Evolutionary conservation across 2,329 filamentous ascomycete genomes (phyloP).

Genomic region (Corynespora cassiicola): DNA sequence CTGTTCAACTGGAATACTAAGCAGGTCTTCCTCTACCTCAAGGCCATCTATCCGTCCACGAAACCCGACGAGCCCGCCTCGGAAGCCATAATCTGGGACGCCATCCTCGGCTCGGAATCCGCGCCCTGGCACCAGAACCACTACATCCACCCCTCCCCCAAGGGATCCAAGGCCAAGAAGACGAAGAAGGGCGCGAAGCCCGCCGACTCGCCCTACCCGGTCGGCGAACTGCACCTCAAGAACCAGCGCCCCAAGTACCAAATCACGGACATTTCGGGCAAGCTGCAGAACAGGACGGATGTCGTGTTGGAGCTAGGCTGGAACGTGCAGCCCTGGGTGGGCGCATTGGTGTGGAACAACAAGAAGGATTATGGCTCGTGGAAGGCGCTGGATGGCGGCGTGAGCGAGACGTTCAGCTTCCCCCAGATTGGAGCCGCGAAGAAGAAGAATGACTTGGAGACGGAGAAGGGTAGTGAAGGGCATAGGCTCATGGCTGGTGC

Average conservation of each 20-base stretch:
- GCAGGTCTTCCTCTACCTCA: conserved; percentile 95
- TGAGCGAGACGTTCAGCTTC: conserved; percentile 69
- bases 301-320: conserved; percentile 85
- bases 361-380: conserved; percentile 61
- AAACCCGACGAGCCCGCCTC: conserved; percentile 50
- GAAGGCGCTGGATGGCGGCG: conserved; percentile 70
- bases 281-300: conserved; percentile 74
- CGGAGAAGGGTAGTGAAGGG: conserved; percentile 56
- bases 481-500: conserved; percentile 50
- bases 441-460: conserved; percentile 56
- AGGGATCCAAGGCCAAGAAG: conserved; percentile 48
- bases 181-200: conserved; percentile 50
- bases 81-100: conserved; percentile 92
- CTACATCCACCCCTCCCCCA: conserved; percentile 64
- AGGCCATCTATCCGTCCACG: conserved; percentile 70
- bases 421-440: conserved; percentile 69
- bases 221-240: conserved; percentile 76
- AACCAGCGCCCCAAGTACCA: conserved; percentile 96
- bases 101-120: conserved; percentile 80
- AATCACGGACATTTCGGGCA: conserved; percentile 86
- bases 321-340: conserved; percentile 98
- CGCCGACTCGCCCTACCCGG: conserved; percentile 42
- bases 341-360: conserved; percentile 78
- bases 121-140: conserved; percentile 61
- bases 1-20: conserved; percentile 99